Evolutionary conservation across 1,139 yeast species (phyloP).

Genomic region (Debaryomyces nepalensis): DNA sequence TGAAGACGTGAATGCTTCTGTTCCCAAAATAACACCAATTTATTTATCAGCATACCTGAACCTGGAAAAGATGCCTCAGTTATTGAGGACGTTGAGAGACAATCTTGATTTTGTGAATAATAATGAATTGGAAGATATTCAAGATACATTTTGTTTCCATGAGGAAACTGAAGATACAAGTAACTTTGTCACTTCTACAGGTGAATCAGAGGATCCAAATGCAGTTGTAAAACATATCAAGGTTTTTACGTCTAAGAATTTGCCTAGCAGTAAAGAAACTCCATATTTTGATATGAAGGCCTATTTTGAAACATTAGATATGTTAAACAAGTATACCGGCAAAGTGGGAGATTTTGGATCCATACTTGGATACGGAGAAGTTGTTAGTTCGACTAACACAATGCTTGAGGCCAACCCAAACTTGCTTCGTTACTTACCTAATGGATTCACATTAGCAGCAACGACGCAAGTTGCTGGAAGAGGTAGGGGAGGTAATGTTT

Average conservation of each 20-base stretch:
- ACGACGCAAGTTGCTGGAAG: conserved; percentile 88
- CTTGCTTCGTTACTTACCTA: conserved; percentile 63
- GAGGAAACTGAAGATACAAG: conserved; percentile 30
- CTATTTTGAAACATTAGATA: conserved; percentile 56
- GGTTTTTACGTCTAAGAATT: conserved; percentile 42
- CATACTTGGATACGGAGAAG: conserved; percentile 77
- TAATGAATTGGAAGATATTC: conserved; percentile 52
- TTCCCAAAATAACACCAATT: conserved; percentile 73
- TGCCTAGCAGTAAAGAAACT: conserved; percentile 57
- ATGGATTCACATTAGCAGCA: conserved; percentile 75
- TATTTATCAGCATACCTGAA: conserved; percentile 43
- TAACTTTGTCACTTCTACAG: conserved; percentile 25
- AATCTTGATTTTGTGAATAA: conserved; percentile 49
- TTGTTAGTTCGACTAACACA: conserved; percentile 84
- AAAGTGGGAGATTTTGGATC: conserved; percentile 57
- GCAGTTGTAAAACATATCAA: conserved; percentile 57
- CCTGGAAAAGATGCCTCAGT: conserved; percentile 25
- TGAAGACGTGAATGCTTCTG: conserved; percentile 47
- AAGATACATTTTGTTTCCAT: conserved; percentile 58
- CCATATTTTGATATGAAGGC: conserved; percentile 71
- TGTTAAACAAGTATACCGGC: conserved; percentile 25
- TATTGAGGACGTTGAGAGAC: conserved; percentile 35
- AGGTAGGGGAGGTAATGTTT: conserved; percentile 93
- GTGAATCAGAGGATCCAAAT: conserved; percentile 54
- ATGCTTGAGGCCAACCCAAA: conserved; percentile 73